Conservation (phyloP, 495 filamentous ascomycete species). For the Xylaria venustula region DNA sequence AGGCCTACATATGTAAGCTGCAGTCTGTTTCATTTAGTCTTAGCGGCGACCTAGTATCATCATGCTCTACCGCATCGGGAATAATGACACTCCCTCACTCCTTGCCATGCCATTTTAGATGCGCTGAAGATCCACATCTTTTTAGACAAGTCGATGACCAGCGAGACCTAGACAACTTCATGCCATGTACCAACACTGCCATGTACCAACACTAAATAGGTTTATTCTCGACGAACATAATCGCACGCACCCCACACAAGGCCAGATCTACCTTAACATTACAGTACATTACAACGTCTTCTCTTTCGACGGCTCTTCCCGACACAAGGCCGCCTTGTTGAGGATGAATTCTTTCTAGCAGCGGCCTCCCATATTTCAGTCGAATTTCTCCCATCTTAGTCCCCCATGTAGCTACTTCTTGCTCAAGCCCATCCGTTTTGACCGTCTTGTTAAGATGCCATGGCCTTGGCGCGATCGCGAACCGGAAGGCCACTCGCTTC, state of each 20-base stretch:
- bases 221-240: not conserved
- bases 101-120: not conserved
- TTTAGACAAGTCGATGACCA: not conserved
- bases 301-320: not conserved
- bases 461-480: conserved; percentile 38
- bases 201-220: no score
- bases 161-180: not conserved
- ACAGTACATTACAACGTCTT: no score
- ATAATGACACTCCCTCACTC: not conserved
- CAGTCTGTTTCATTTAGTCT: not conserved
- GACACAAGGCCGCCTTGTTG: not conserved
- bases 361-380: not conserved
- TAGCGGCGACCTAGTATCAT: not conserved
- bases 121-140: not conserved
- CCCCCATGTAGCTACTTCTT: conserved; percentile 26
- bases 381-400: conserved; percentile 2
- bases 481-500: conserved; percentile 37
- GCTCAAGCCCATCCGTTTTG: conserved; percentile 16
- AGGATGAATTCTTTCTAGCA: conserved; percentile 8
- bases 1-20: not conserved
- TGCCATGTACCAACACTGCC: no score
- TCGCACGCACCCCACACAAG: not conserved
- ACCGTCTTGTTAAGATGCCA: conserved; percentile 30
- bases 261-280: not conserved
- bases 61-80: not conserved